Evolutionary conservation across 2,329 filamentous ascomycete species (phyloP).

Genomic region (Lasiodiplodia theobromae): DNA sequence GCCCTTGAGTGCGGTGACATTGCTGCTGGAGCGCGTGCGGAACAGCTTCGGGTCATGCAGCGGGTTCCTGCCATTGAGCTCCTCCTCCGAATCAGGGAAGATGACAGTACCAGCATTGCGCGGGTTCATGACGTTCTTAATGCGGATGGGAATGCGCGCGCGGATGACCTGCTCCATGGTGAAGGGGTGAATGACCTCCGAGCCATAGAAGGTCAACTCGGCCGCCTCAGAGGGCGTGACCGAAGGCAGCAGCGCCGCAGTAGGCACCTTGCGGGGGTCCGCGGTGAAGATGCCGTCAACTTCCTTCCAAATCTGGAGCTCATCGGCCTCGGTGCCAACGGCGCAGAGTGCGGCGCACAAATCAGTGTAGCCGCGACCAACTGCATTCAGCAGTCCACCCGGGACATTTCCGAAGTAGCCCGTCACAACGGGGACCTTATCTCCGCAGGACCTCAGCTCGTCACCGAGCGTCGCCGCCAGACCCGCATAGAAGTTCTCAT

Average conservation of each 20-base stretch:
- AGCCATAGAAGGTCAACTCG: constrained; percentile 77
- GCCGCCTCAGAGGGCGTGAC: constrained; percentile 96
- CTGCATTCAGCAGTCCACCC: constrained; percentile 86
- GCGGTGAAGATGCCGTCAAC: constrained; percentile 93
- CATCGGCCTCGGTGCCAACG: constrained; percentile 83
- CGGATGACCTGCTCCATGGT: constrained; percentile 93
- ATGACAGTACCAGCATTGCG: constrained; percentile 80
- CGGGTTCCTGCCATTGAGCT: constrained; percentile 60
- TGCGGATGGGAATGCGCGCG: constrained; percentile 83
- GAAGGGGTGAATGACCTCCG: constrained; percentile 97
- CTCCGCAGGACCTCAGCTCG: constrained; percentile 52
- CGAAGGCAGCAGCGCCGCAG: constrained; percentile 82
- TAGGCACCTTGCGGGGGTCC: constrained; percentile 89
- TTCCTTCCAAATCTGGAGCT: constrained; percentile 98
- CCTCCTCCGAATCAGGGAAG: constrained; percentile 73
- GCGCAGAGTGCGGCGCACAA: constrained; percentile 91
- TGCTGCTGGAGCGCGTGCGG: constrained; percentile 53
- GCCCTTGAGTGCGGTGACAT: constrained; percentile 54
- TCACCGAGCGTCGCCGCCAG: constrained; percentile 51
- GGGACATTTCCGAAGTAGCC: constrained; percentile 96
- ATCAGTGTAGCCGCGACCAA: constrained; percentile 96
- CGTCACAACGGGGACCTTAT: constrained; percentile 65
- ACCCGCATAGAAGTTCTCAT: constrained; percentile 56
- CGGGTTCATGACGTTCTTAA: constrained; percentile 92
- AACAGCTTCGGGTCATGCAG: constrained; percentile 66